These are phyloP conservation scores for Coelastrella sp. DNA, from an alignment of 139 green algal genomes.

Conservation along the genomic window DNA sequence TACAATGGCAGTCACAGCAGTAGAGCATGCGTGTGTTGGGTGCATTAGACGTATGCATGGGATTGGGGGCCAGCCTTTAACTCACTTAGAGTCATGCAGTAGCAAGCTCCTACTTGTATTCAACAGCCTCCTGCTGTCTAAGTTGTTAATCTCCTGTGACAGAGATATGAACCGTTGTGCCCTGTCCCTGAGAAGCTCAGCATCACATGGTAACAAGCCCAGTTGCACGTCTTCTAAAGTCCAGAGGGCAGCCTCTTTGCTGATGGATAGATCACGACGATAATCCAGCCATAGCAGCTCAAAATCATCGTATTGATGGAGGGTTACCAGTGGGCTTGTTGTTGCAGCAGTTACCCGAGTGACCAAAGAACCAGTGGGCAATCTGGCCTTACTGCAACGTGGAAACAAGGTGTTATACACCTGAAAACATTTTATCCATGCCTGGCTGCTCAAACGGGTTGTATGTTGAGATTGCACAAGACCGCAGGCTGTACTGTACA, in stretches of 20 bases:
- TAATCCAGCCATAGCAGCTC: constrained; percentile 39
- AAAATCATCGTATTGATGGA: constrained; percentile 37
- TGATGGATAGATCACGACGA: not conserved
- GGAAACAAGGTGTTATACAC: too few species aligned
- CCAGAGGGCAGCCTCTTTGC: not conserved
- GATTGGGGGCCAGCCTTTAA: too few species aligned
- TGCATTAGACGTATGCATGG: too few species aligned
- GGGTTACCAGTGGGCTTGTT: not conserved
- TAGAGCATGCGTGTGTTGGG: too few species aligned
- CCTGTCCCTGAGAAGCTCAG: not conserved
- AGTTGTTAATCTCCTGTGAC: not conserved
- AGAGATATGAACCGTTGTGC: not conserved
- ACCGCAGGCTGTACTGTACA: too few species aligned
- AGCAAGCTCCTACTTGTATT: constrained; percentile 2
- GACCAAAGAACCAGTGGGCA: too few species aligned
- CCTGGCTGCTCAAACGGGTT: too few species aligned
- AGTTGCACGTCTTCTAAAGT: constrained; percentile 16
- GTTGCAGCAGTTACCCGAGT: not conserved
- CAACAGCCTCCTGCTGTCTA: not conserved
- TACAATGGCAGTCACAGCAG: too few species aligned
- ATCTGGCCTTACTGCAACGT: too few species aligned
- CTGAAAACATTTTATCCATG: too few species aligned
- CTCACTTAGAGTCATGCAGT: not conserved
- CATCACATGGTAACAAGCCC: constrained; percentile 12
- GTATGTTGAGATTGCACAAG: too few species aligned